phyloP scores from a whole-genome alignment of 2,329 filamentous ascomycete species.

The Pyrenophora seminiperda region DNA sequence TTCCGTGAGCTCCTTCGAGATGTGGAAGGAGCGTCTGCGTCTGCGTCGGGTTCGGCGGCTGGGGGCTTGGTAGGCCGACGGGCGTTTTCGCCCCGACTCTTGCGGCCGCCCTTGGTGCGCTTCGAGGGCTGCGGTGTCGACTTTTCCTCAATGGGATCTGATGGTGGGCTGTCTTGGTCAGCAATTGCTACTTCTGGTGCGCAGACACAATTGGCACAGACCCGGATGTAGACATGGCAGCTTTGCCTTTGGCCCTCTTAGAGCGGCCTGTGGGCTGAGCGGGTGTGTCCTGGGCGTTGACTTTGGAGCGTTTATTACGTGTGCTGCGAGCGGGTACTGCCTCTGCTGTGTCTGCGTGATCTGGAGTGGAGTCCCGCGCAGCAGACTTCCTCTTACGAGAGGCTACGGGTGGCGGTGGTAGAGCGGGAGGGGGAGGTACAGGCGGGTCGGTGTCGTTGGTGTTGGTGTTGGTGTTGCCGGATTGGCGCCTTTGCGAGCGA shows the following conservation, averaged over 20 bases:
- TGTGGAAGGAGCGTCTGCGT: constrained; percentile 30
- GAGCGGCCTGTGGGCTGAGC: constrained; percentile 54
- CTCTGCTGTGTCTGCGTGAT: constrained; percentile 51
- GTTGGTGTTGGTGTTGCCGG: constrained; percentile 59
- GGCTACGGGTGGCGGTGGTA: constrained; percentile 53
- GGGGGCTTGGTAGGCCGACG: constrained; percentile 21
- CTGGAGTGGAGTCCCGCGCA: constrained; percentile 50
- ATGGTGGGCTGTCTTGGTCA: constrained; percentile 60
- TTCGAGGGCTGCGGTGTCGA: constrained; percentile 66
- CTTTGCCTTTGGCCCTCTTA: constrained; percentile 65
- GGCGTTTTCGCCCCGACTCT: constrained; percentile 59
- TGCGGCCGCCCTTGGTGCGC: constrained; percentile 76
- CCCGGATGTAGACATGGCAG: constrained; percentile 74
- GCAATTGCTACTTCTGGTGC: constrained; percentile 7
- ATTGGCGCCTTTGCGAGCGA: constrained; percentile 90
- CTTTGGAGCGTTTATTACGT: constrained; percentile 63
- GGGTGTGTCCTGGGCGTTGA: constrained; percentile 61
- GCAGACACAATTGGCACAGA: constrained; percentile 50
- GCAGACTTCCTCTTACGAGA: constrained; percentile 79
- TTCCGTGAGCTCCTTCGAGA: constrained; percentile 43
- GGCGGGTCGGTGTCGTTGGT: constrained; percentile 47
- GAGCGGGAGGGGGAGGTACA: constrained; percentile 48
- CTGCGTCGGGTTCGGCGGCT: constrained; percentile 29
- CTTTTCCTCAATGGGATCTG: constrained; percentile 67
- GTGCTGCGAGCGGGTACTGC: constrained; percentile 41